phyloP scores from a whole-genome alignment of 164 flowering plant genomes.

The Nymphaea thermarum region DNA sequence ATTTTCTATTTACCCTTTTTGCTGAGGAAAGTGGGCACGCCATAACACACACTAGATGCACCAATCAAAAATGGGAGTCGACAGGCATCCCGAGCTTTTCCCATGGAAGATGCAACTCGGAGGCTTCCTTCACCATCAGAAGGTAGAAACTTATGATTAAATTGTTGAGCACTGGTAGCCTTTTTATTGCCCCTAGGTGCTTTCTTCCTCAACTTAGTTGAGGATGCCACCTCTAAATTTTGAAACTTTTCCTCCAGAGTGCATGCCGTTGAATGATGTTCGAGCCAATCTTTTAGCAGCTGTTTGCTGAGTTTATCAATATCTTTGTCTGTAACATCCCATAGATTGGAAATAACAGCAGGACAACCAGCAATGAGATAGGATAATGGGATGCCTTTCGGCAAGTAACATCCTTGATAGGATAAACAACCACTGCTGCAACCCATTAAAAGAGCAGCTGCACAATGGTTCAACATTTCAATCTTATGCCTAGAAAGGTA shows the following conservation, averaged over 20 bases:
- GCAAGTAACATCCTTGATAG: slow-evolving; percentile 51
- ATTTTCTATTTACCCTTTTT: slow-evolving; percentile 19
- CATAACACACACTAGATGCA: slow-evolving; percentile 93
- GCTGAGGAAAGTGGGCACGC: slow-evolving; percentile 77
- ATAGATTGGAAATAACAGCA: slow-evolving; percentile 68
- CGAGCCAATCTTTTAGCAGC: slow-evolving; percentile 66
- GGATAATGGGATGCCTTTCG: slow-evolving; percentile 62
- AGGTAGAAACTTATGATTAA: slow-evolving; percentile 1
- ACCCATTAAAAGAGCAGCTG: slow-evolving; percentile 88
- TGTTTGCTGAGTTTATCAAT: slow-evolving; percentile 82
- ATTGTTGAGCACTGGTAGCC: slow-evolving; percentile 3
- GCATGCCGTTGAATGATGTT: slow-evolving; percentile 33
- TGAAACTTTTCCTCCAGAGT: slow-evolving; percentile 25
- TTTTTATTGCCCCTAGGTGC: slow-evolving; percentile 17
- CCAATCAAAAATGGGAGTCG: slow-evolving; percentile 66
- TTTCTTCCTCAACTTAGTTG: slow-evolving; percentile 18
- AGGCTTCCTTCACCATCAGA: slow-evolving; percentile 19
- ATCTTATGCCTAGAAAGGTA: slow-evolving; percentile 63
- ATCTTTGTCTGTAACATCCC: slow-evolving; percentile 97
- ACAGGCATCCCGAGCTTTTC: slow-evolving; percentile 76
- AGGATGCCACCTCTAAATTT: slow-evolving; percentile 15
- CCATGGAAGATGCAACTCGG: slow-evolving; percentile 66
- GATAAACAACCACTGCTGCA: slow-evolving; percentile 86
- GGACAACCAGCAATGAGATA: slow-evolving; percentile 91
- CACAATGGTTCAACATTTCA: slow-evolving; percentile 61